These are phyloP conservation scores for Penicillium freii DNA, from an alignment of 2,329 filamentous ascomycete genomes.

Conservation along the genomic window DNA sequence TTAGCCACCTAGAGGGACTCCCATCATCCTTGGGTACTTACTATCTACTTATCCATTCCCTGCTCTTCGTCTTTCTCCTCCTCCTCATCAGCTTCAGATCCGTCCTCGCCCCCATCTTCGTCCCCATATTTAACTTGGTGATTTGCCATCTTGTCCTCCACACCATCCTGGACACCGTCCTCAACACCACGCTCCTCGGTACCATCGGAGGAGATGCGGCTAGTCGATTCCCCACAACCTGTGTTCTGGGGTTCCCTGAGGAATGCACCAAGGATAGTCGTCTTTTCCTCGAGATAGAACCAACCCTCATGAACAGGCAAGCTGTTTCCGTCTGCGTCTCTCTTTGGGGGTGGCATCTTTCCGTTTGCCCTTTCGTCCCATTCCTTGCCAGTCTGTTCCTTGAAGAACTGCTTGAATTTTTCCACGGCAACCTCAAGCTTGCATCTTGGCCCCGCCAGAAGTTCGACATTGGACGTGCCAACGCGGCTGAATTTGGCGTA, in stretches of 20 bases:
- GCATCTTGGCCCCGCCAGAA: conserved; percentile 35
- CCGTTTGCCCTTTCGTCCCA: conserved; percentile 53
- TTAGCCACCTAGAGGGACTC: neutral
- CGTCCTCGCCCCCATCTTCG: neutral
- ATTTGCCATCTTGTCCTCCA: neutral
- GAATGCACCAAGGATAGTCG: conserved; percentile 23
- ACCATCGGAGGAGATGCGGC: neutral
- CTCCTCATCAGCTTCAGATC: neutral
- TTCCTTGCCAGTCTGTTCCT: conserved; percentile 54
- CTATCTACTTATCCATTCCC: neutral
- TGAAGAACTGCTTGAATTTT: conserved; percentile 59
- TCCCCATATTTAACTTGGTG: neutral
- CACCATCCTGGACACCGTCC: no score
- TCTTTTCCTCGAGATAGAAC: conserved; percentile 29
- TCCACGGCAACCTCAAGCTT: conserved; percentile 44
- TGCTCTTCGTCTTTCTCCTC: neutral
- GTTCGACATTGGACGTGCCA: conserved; percentile 32
- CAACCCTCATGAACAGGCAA: conserved; percentile 32
- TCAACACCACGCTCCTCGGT: neutral
- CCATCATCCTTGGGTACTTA: neutral
- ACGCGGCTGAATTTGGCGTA: conserved; percentile 49
- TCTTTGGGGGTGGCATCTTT: conserved; percentile 20
- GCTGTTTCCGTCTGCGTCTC: conserved; percentile 23
- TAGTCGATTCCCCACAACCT: neutral
- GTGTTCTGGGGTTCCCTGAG: conserved; percentile 12